Percentiles rank a stretch among this genome's conserved stretches.
phyloP scores from a whole-genome alignment of 768 basidiomycete genomes.

The Lepiota subincarnata region DNA sequence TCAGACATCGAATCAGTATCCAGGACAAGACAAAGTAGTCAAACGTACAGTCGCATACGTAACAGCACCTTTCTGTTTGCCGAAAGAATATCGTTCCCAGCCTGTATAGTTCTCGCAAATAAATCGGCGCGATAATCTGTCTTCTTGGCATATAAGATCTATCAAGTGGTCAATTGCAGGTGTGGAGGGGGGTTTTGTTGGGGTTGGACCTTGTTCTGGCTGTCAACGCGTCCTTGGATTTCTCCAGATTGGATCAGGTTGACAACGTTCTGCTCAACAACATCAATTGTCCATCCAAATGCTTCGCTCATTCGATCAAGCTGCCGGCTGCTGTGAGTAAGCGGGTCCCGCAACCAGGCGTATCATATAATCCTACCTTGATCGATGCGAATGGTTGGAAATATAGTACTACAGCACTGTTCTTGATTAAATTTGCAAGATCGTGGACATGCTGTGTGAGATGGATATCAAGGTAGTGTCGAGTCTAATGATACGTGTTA shows the following conservation, averaged over 20 bases:
- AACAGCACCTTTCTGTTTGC: conserved; percentile 77
- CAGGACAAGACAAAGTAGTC: background rate
- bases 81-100: conserved; percentile 65
- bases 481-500: conserved; percentile 45
- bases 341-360: background rate
- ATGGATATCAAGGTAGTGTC: conserved; percentile 77
- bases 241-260: conserved; percentile 70
- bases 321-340: conserved; percentile 15
- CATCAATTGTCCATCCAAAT: conserved; percentile 76
- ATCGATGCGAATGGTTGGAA: conserved; percentile 89
- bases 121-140: conserved; percentile 75
- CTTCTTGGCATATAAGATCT: conserved; percentile 80
- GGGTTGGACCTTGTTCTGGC: conserved; percentile 71
- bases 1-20: background rate
- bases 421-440: conserved; percentile 66
- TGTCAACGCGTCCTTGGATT: conserved; percentile 83
- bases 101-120: conserved; percentile 71
- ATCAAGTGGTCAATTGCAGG: conserved; percentile 2
- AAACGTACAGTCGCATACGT: conserved; percentile 77
- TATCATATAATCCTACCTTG: conserved; percentile 15
- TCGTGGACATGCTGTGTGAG: conserved; percentile 62
- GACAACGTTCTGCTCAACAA: conserved; percentile 73
- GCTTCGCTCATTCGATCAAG: conserved; percentile 82
- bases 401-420: conserved; percentile 79
- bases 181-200: background rate